These are phyloP conservation scores for Jatropha podagrica DNA, from an alignment of 441 rosid species.

Conservation along the genomic window DNA sequence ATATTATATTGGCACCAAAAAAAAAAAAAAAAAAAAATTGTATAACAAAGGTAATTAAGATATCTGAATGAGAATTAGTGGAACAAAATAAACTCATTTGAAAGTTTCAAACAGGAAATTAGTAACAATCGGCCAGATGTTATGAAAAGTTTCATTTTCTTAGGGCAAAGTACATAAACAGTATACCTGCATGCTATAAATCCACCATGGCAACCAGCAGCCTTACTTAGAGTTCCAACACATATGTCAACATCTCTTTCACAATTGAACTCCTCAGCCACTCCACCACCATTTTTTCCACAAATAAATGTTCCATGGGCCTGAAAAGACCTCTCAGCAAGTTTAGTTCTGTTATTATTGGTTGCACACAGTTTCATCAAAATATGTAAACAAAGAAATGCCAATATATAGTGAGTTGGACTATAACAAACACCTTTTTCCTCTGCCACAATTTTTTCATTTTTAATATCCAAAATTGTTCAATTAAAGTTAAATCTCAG, in stretches of 20 bases:
- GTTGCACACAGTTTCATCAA: slow-evolving; percentile 11
- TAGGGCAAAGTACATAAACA: neutral
- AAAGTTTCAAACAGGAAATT: neutral
- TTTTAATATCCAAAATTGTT: neutral
- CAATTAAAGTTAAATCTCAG: slow-evolving; percentile 1
- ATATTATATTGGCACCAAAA: slow-evolving; percentile 18
- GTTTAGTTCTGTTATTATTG: slow-evolving; percentile 8
- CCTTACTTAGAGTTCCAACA: slow-evolving; percentile 93
- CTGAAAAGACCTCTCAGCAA: slow-evolving; percentile 38
- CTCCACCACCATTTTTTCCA: slow-evolving; percentile 91
- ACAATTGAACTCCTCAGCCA: slow-evolving; percentile 83
- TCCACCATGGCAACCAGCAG: slow-evolving; percentile 98
- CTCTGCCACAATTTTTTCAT: neutral
- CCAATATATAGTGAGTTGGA: neutral
- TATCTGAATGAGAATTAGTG: neutral
- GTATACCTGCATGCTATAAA: slow-evolving; percentile 93
- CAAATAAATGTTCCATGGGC: slow-evolving; percentile 99
- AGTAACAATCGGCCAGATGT: neutral
- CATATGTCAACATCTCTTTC: slow-evolving; percentile 82
- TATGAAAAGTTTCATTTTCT: neutral
- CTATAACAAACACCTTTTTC: neutral
- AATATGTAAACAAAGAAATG: neutral
- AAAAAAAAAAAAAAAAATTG: slow-evolving; percentile 10
- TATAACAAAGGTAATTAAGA: neutral
- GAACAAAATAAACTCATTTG: neutral